Base-by-base conservation (phyloP, 192 early-diverging fungal genomes). In the Backusella luteola region DNA sequence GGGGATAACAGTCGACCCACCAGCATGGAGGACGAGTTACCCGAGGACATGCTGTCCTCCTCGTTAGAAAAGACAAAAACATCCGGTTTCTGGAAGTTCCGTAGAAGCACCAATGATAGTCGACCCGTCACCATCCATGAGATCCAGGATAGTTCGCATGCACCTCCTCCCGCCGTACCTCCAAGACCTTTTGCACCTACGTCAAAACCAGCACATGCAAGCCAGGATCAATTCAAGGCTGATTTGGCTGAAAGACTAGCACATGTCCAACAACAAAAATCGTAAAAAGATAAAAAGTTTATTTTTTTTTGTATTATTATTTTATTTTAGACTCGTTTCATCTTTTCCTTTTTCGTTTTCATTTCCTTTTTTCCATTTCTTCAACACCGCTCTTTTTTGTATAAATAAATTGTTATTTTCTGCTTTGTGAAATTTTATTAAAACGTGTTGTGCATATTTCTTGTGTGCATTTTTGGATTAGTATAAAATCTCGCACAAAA, bases 1-100 rank as follows among this genome's bases (percentile, higher is more conserved):
- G 76, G 80, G 12, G 68, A 71, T 11, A 79, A 83, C 21, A 83
- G 81, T 52, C 76, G 85, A 46, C 85, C 85, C 1, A 78, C 74
- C 15, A 86, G 85, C 76, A 74, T 84, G 56, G 85, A 84, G 19
- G 70, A 71, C 29, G 70, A 71, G 1, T n/a, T n/a, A 1, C 26
- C 14, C 19, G 15, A 34, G 14, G 42, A 44, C 7, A 17, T 32
- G 14, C 7, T 32, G 44, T 32, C 41, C 5, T 26, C 39, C 7
- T 42, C 35, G 4, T 23, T 19, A 15, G 26, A 26, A 19, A 26
- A 6, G 6, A 11, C 70, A 39, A 49, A 44, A 3, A 21, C n/a
- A n/a, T 26, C 21, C 6, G 19, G 35, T 7, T 71, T 71, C 34
- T 71, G 36, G n/a, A 41, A 26, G 26, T 71, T 71, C 70, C 39